Conservation (phyloP, 2,329 filamentous ascomycete genomes). For the Coleophoma cylindrospora region DNA sequence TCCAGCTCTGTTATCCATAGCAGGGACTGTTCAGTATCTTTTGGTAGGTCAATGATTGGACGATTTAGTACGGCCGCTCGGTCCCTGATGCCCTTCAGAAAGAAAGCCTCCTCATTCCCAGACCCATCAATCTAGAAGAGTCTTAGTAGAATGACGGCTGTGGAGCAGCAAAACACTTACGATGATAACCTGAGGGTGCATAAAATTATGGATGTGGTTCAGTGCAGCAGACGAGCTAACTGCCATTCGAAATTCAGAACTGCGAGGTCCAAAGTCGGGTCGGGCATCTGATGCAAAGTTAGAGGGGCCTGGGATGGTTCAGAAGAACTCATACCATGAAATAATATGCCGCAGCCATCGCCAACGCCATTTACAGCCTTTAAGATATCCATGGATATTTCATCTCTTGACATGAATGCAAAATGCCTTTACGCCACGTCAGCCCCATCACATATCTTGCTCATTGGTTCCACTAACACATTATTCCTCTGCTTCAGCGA, state of each 20-base stretch:
- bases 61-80: constrained; percentile 46
- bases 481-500: constrained; percentile 59
- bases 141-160: background rate
- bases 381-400: constrained; percentile 64
- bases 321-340: constrained; percentile 41
- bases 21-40: constrained; percentile 54
- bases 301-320: constrained; percentile 1
- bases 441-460: background rate
- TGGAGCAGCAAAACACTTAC: background rate
- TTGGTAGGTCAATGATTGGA: constrained; percentile 73
- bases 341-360: constrained; percentile 58
- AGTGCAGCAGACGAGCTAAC: constrained; percentile 60
- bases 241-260: constrained; percentile 65
- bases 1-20: constrained; percentile 78
- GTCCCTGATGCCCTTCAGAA: constrained; percentile 54
- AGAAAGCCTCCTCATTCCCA: constrained; percentile 61
- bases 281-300: constrained; percentile 57
- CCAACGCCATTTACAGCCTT: constrained; percentile 76
- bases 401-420: constrained; percentile 68
- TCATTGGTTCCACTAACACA: constrained; percentile 37
- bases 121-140: constrained; percentile 63
- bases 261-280: constrained; percentile 65
- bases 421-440: constrained; percentile 49
- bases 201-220: constrained; percentile 65
- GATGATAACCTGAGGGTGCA: constrained; percentile 67